Evolutionary conservation across 2,329 filamentous ascomycete species (phyloP).

Genomic region (Penicillium sclerotigenum): DNA sequence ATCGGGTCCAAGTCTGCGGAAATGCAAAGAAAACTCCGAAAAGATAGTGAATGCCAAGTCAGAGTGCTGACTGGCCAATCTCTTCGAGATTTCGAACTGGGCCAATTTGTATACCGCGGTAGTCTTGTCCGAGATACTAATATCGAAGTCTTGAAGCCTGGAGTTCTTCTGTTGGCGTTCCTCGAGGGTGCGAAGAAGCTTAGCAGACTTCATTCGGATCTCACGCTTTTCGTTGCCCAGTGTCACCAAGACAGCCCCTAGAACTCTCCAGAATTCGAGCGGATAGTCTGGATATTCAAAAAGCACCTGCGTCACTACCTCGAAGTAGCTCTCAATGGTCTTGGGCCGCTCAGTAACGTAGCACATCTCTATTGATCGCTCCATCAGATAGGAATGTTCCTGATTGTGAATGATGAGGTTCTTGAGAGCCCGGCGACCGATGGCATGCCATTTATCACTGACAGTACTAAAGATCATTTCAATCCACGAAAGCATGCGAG

Average conservation of each 20-base stretch:
- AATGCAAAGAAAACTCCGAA: conserved; percentile 90
- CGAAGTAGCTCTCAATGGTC: conserved; percentile 90
- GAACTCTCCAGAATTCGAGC: conserved; percentile 82
- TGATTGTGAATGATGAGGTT: conserved; percentile 90
- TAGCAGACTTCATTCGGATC: conserved; percentile 82
- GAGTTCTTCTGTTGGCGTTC: conserved; percentile 79
- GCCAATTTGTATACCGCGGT: conserved; percentile 97
- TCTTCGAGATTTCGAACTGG: conserved; percentile 92
- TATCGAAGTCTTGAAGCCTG: conserved; percentile 94
- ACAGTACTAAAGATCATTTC: conserved; percentile 89
- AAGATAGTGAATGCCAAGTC: conserved; percentile 92
- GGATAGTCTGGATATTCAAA: conserved; percentile 78
- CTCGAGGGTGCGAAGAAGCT: conserved; percentile 76
- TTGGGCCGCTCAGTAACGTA: conserved; percentile 79
- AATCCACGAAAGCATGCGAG: conserved; percentile 91
- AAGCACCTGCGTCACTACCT: conserved; percentile 83
- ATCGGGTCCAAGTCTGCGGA: conserved; percentile 77
- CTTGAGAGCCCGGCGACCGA: conserved; percentile 80
- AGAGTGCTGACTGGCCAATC: conserved; percentile 81
- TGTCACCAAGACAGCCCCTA: conserved; percentile 85
- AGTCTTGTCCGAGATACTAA: conserved; percentile 97
- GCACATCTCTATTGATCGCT: conserved; percentile 87
- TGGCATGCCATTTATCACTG: conserved; percentile 87
- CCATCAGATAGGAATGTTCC: conserved; percentile 78
- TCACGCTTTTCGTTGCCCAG: conserved; percentile 88